Base-by-base conservation (phyloP, 2,329 filamentous ascomycete genomes). In the Hymenotorrendiella dingleyae region DNA sequence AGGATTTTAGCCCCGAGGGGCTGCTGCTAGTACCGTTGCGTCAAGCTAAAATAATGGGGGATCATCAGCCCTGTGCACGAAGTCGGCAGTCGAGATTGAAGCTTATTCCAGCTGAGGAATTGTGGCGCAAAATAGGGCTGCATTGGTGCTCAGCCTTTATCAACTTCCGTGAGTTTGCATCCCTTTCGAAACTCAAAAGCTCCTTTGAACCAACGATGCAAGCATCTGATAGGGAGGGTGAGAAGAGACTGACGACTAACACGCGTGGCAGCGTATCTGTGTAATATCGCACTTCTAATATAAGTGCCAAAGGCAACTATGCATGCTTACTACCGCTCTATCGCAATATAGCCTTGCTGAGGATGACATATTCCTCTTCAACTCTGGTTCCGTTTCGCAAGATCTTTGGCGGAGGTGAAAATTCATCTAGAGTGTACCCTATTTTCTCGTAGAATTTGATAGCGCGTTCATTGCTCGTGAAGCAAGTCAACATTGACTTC, bases 401-500 rank as follows among this genome's bases (percentile, higher is more conserved):
- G 44, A 65, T 69, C 48, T 72, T 68, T 24, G 73, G 68, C 26
- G 58, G 57, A 0, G 79, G 80, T 11, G 78, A 80, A 36, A 68
- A 72, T 7, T 68, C 69, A 52, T 83, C 79, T 33, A 62, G 67
- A 27, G 49, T 62, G 55, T 77, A 82, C 0, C 82, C 83, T 10
- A 78, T 60, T 47, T 67, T 73, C 35, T 67, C 61, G 62, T 89
- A 89, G 53, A 87, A 83, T 3, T 52, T 57, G 29, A 74, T 63
- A 0, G 74, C 84, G 2, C 63, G 62, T 23, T 62, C 51, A 56
- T 89, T 89, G 47, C 70, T 69, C 39, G 72, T 62, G 56, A 86
- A 88, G 56, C 83, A 84, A 1, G 83, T 87, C 55, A 89, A 66
- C 84, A 89, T 89, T 34, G 79, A 69, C 62, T 87, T 87, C 17